A percentile compares a stretch with the other conserved stretches of the same genome.
Evolutionary conservation across 2,329 filamentous ascomycete genomes (phyloP).

Genomic region (Cercospora beticola): DNA sequence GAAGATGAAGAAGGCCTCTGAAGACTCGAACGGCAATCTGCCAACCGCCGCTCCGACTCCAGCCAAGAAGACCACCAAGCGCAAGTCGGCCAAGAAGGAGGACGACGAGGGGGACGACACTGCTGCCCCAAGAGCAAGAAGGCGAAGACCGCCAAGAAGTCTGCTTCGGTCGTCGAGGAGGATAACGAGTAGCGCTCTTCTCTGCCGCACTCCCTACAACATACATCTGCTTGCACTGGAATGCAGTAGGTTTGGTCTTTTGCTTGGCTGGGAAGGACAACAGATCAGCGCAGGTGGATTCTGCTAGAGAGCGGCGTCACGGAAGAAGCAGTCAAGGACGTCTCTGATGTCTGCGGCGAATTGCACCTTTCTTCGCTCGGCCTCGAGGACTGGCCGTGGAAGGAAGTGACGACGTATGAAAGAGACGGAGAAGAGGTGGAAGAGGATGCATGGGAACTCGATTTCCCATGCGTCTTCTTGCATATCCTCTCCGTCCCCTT

Average conservation of each 20-base stretch:
- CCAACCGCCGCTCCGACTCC: neutral
- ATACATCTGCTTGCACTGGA: too few relatives aligned
- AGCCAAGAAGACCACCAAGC: neutral
- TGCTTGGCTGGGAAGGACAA: too few relatives aligned
- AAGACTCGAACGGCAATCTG: conserved; percentile 21
- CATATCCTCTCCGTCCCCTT: neutral
- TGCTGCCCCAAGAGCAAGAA: neutral
- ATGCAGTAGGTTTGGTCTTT: too few relatives aligned
- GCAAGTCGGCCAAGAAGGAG: neutral
- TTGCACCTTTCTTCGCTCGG: neutral
- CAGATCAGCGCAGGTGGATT: too few relatives aligned
- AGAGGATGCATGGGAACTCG: neutral
- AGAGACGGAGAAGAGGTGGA: neutral
- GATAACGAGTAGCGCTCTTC: too few relatives aligned
- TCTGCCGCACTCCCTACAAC: too few relatives aligned
- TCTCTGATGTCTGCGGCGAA: neutral
- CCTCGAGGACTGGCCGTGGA: neutral
- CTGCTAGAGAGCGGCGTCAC: too few relatives aligned
- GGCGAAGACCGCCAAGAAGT: neutral
- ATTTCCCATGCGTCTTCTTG: neutral
- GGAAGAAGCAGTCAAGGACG: neutral
- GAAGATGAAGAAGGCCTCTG: conserved; percentile 27
- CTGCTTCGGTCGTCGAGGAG: too few relatives aligned
- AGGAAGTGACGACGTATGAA: neutral
- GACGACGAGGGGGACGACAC: neutral